Evolutionary conservation across 768 basidiomycete genomes (phyloP).

Genomic region (Lactarius sp.): DNA sequence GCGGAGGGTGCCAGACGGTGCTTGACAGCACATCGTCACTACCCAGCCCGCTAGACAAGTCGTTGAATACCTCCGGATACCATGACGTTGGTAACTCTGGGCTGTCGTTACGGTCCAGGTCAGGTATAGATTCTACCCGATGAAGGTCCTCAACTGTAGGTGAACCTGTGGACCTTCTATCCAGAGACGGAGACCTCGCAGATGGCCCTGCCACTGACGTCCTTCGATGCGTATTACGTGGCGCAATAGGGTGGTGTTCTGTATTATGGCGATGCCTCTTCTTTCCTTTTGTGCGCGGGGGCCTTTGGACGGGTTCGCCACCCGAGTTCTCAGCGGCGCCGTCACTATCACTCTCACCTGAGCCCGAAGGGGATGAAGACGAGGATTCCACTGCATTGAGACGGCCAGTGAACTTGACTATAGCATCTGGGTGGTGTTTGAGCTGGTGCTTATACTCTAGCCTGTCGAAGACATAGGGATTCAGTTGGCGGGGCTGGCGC

Average conservation of each 20-base stretch:
- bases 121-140: not conserved
- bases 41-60: no score
- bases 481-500: slow-evolving; percentile 54
- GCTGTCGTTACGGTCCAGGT: not conserved
- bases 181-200: not conserved
- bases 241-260: not conserved
- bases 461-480: no score
- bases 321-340: not conserved
- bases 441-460: no score
- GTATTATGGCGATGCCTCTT: not conserved
- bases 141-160: no score
- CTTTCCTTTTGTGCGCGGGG: slow-evolving; percentile 2
- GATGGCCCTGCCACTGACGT: not conserved
- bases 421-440: no score
- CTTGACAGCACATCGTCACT: no score
- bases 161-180: not conserved
- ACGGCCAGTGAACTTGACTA: no score
- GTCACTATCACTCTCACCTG: not conserved
- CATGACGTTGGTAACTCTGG: no score
- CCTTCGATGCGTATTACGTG: not conserved
- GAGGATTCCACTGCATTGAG: no score
- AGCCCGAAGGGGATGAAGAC: no score
- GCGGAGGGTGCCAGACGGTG: no score
- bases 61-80: no score
- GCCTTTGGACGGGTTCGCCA: not conserved